Evolutionary conservation across 352 stramenopile species (phyloP), one percentile per base, ranked within the genome.

Genomic region (Phytophthora parvispora): DNA sequence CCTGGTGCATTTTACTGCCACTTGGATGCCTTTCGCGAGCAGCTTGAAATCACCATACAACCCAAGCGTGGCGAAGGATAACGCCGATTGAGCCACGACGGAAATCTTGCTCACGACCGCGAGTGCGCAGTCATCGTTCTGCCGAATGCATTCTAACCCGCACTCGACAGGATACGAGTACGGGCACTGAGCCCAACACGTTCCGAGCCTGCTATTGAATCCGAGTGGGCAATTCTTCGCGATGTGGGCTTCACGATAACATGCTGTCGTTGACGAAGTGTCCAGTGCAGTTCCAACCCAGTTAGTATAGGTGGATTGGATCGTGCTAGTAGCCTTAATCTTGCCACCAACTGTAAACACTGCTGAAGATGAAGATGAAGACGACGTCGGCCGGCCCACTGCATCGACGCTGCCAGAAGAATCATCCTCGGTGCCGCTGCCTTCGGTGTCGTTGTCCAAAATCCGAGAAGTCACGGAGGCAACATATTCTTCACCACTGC

Each of bases 161-260:
- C 77, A 84, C 16, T 75, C 38, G 4, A 84, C 62, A 2, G 77
- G 77, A 24, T 77, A 84, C 25, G 60, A 22, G 28, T 78, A 56
- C 20, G 77, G 74, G 55, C 77, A 84, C 12, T 80, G 27, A 18
- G 73, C 69, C 75, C 72, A 83, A 53, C 75, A 83, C 7, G 20
- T 70, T 15, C 42, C 64, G 12, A 55, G 20, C 4, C 70, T 43
- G 25, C 47, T 43, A n/a, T 61, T 51, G 51, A 53, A 75, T 10
- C 63, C 63, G 18, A 59, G 20, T 2, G 69, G 64, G 24, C 69
- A 77, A 1, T 40, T 42, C 43, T 68, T 64, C n/a, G 54, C 59
- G 29, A 69, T 51, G 20, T 65, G 64, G 40, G 69, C 54, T 40
- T 77, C 64, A 18, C 69, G 63, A 36, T 77, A 77, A 36, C 69